These are phyloP conservation scores for Apiotrichum domesticum DNA, from an alignment of 1,284 basidiomycete genomes.

Conservation along the genomic window DNA sequence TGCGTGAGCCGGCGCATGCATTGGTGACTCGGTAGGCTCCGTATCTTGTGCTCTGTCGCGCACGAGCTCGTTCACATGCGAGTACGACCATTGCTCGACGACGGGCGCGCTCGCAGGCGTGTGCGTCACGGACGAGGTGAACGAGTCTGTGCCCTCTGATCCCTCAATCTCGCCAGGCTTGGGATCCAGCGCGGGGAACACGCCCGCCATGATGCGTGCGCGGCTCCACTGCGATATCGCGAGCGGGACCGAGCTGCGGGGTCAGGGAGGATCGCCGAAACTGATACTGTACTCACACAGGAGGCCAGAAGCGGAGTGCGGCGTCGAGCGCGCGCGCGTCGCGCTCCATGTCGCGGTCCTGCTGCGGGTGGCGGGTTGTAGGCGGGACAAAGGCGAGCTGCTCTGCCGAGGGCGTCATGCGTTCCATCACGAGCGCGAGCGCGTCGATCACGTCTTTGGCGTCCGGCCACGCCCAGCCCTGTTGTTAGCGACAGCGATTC, in stretches of 20 bases:
- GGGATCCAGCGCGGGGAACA: too few relatives aligned
- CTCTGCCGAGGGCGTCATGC: conserved; percentile 20
- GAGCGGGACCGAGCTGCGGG: conserved; percentile 2
- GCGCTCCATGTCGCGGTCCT: background rate
- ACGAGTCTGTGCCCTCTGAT: too few relatives aligned
- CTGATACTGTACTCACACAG: conserved; percentile 7
- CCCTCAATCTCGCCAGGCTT: too few relatives aligned
- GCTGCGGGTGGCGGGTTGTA: background rate
- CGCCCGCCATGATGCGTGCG: background rate
- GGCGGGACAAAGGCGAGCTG: conserved; percentile 1
- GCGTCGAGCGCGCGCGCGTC: conserved; percentile 4
- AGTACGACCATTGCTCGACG: too few relatives aligned
- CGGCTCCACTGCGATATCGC: background rate
- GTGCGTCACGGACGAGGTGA: too few relatives aligned
- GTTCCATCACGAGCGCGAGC: conserved; percentile 25
- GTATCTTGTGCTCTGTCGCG: too few relatives aligned
- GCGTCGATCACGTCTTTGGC: conserved; percentile 17
- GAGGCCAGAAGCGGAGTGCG: conserved; percentile 16
- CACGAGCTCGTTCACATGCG: too few relatives aligned
- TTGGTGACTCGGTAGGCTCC: too few relatives aligned
- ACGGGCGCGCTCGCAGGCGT: too few relatives aligned
- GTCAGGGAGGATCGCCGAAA: too few relatives aligned
- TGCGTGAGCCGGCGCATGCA: too few relatives aligned
- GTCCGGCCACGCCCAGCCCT: conserved; percentile 30
- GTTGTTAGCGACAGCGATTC: background rate